Evolutionary conservation across 2,329 filamentous ascomycete species (phyloP), one percentile per base, ranked within the genome.

Genomic region (Xylaria sp.): DNA sequence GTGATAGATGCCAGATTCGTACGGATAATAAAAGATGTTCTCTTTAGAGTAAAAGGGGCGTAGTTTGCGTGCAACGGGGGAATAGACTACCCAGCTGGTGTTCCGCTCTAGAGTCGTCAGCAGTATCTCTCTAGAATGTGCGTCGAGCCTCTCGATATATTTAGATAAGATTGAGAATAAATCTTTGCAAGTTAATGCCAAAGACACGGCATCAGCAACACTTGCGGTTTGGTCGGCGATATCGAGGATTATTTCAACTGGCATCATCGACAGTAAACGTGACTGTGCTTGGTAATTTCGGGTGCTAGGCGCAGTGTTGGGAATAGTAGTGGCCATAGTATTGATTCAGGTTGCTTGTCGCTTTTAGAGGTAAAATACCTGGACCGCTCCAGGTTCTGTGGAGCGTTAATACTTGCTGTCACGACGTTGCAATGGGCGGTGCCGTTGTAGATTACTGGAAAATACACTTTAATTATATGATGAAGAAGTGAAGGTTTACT

Each of bases 231-330:
- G 63, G 22, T 66, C 63, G 57, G 51, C 45, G 27, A 66, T 61
- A 61, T 51, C 22, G 44, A 61, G 63, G 51, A 66, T 53, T 45
- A 66, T 61, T 7, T 66, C 63, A 57, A 66, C 57, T 53, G 63
- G 63, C 63, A 65, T 5, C 56, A 65, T 61, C 42, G 42, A 55
- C 11, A 65, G 55, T 56, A 65, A 61, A 65, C 4, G 56, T 50
- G 63, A 65, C 56, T 55, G 63, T n/a, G n/a, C n/a, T n/a, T n/a
- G n/a, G n/a, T n/a, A n/a, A n/a, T n/a, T n/a, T 60, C 29, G 49
- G 49, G 63, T 39, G 31, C 42, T n/a, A 39, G 29, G 56, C 49
- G 42, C 15, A 13, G 55, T 61, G 63, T 61, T 60, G 42, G 49
- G 55, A 61, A 54, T 60, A 39, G 54, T 61, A 50, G 56, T 65